Evolutionary conservation across 2,329 filamentous ascomycete genomes (phyloP).

Genomic region (Hymenoscyphus repandus): DNA sequence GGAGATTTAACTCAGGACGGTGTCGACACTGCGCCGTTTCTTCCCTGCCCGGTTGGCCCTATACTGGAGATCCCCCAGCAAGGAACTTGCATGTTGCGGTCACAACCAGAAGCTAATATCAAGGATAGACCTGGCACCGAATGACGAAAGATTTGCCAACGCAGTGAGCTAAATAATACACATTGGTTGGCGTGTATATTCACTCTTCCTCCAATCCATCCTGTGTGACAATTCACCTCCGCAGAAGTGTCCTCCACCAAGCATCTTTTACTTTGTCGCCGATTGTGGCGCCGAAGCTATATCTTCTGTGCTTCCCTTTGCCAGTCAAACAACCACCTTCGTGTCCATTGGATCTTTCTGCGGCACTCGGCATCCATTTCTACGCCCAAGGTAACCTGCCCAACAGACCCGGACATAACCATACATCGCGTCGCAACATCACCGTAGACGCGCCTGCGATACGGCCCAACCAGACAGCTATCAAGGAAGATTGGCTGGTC

Average conservation of each 20-base stretch:
- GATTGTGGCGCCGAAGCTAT: neutral
- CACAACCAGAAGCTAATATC: slow-evolving; percentile 8
- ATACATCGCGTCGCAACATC: neutral
- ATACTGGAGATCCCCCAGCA: slow-evolving; percentile 21
- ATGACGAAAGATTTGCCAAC: slow-evolving; percentile 23
- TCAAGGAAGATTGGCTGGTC: neutral
- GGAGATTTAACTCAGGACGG: neutral
- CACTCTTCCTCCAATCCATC: slow-evolving; percentile 14
- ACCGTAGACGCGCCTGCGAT: neutral
- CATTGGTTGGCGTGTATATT: slow-evolving; percentile 16
- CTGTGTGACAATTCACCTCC: slow-evolving; percentile 4
- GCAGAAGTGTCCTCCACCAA: slow-evolving; percentile 62
- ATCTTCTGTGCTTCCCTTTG: neutral
- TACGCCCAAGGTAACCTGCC: no score
- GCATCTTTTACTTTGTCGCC: slow-evolving; percentile 55
- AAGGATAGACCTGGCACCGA: slow-evolving; percentile 26
- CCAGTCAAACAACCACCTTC: neutral
- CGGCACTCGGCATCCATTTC: no score
- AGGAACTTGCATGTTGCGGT: slow-evolving; percentile 24
- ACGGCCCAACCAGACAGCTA: slow-evolving; percentile 5
- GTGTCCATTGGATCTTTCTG: no score
- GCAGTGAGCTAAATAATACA: slow-evolving; percentile 23
- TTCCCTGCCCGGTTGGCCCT: slow-evolving; percentile 18
- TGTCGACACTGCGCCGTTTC: no score
- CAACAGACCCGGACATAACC: neutral